Evolutionary conservation across 257 asterid genomes (phyloP).

Genomic region (Ophiorrhiza pumila): DNA sequence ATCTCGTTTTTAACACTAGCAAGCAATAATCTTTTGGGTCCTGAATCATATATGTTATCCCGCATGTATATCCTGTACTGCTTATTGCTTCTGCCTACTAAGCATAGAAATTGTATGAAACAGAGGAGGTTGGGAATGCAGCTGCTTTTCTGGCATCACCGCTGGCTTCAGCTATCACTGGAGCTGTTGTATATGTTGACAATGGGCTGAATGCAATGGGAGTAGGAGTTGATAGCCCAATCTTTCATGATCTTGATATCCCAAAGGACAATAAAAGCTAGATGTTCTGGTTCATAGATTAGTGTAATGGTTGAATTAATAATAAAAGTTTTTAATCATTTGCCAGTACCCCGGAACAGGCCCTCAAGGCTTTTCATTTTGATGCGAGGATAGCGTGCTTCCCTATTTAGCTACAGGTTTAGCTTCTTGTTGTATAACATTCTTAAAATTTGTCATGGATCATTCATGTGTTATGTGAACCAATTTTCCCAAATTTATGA

Average conservation of each 20-base stretch:
- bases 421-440: conserved; percentile 5
- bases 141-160: conserved; percentile 85
- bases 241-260: conserved; percentile 52
- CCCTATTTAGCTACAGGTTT: conserved; percentile 2
- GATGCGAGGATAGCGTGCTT: conserved; percentile 17
- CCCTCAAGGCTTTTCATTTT: conserved; percentile 10
- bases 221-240: conserved; percentile 84
- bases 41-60: background rate
- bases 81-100: conserved; percentile 12
- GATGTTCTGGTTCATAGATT: background rate
- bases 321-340: conserved; percentile 14
- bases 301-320: background rate
- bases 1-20: background rate
- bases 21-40: background rate
- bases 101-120: conserved; percentile 18
- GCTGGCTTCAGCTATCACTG: conserved; percentile 78
- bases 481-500: background rate
- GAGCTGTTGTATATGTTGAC: conserved; percentile 70
- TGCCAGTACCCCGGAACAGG: background rate
- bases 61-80: background rate
- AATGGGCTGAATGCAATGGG: conserved; percentile 86
- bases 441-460: background rate
- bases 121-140: conserved; percentile 83
- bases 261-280: conserved; percentile 50
- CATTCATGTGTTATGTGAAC: background rate